Evolutionary conservation across 108 stramenopile genomes (phyloP), one percentile per base, ranked within the genome.

Genomic region (Cylindrotheca fusiformis): DNA sequence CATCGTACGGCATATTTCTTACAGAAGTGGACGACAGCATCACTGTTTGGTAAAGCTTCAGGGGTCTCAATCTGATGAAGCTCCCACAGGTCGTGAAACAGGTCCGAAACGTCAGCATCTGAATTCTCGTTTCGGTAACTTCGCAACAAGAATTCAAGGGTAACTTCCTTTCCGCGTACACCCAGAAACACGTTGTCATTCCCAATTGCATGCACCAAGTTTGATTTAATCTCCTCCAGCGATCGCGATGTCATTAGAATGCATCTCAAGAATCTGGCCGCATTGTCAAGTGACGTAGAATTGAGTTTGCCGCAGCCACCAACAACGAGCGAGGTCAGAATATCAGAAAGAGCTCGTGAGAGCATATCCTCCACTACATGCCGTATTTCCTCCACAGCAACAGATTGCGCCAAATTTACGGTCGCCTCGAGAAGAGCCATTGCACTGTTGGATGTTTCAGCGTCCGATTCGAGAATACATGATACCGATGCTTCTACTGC

Each of bases 401-500:
- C 28, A 27, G 22, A 53, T 14, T n/a, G 28, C 21, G 8, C 21
- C 10, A 53, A 22, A n/a, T 25, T 19, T 26, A 63, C 48, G 18
- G 50, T n/a, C 18, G 67, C 28, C 32, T 58, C 53, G 20, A 75
- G 49, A 21, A 68, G 64, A 0, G 51, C 31, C 19, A 75, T 63
- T 0, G 67, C 32, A 17, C 27, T 41, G 24, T 27, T 25, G 1
- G 67, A 53, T 4, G 48, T 51, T 5, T 50, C 47, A 3, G 36
- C 41, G 22, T 75, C 56, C 3, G 48, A 50, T 12, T 64, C 67
- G 8, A 68, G 18, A 22, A 75, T 56, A 10, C 21, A 56, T 21
- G 74, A 50, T 1, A 75, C 67, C 4, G 67, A 60, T 5, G 67
- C 48, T 4, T 63, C 63, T 22, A 69, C 32, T 8, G 63, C 68